Evolutionary conservation across 768 basidiomycete genomes (phyloP), one percentile per base, ranked within the genome.

Genomic region (Panus rudis): DNA sequence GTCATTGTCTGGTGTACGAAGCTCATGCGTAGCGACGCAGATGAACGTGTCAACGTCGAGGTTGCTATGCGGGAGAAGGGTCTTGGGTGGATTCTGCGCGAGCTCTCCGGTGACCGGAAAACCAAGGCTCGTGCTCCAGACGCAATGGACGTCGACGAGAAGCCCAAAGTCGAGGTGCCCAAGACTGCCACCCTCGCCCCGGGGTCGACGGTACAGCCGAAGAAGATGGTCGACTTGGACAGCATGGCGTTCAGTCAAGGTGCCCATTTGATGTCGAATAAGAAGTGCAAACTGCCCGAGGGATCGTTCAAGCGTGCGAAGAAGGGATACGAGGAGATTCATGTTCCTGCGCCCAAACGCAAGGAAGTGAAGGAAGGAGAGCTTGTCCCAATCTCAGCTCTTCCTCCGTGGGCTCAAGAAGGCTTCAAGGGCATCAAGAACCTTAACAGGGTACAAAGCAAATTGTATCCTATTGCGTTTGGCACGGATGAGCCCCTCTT

Each of bases 31-130:
- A 85, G 84, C 42, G 81, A 84, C 53, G 87, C 87, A 0, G 85
- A 97, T 34, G 90, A 91, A 60, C 78, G 85, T 35, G 79, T 93
- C 32, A 90, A 97, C 56, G 78, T 96, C 28, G 94, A 98, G 64
- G 94, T 98, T 3, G 91, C 91, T 0, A 99, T 99, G 96, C 75
- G 94, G 34, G 94, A 98, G 69, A 94, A 90, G 64, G 92, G 90
- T 12, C 77, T 93, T 8, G 93, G 91, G 0, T 98, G 92, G 92
- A 97, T 99, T 60, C 59, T 94, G 41, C 78, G 88, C 43, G 91
- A 92, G 48, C 71, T 98, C 3, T 73, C 81, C 4, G 92, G 93
- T 3, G 92, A 90, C 53, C 71, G 89, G 4, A 79, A 82, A 49
- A 66, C 74, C 3, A 80, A 79, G 56, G 59, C 64, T 17, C 62